Conservation (phyloP, 495 filamentous ascomycete species). For the Paragyromitra xinjiangensis region DNA sequence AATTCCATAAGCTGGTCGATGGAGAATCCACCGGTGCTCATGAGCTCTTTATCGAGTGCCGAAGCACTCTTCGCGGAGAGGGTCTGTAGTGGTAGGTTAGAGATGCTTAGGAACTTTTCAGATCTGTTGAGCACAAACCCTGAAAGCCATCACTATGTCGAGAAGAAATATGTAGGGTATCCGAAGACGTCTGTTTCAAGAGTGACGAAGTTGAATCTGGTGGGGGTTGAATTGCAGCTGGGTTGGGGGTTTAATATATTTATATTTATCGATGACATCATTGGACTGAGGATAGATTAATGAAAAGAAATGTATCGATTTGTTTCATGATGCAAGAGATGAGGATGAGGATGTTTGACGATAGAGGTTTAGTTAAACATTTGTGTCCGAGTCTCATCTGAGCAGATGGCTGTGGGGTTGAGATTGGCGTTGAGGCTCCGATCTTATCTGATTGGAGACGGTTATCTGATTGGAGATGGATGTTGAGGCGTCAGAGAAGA, state of each 20-base stretch:
- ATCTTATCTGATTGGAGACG: not conserved
- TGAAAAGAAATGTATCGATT: not conserved
- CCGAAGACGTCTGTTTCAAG: too few species aligned
- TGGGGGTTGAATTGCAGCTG: not conserved
- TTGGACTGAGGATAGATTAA: not conserved
- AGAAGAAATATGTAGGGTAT: too few species aligned
- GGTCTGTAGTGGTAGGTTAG: conserved; percentile 65
- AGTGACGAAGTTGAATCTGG: too few species aligned
- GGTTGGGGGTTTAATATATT: not conserved
- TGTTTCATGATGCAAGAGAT: not conserved
- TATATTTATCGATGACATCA: not conserved
- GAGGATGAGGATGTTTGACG: not conserved
- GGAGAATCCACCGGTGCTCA: conserved; percentile 90
- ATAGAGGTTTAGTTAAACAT: not conserved
- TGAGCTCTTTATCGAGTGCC: conserved; percentile 89
- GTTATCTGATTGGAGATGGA: not conserved
- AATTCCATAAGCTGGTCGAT: conserved; percentile 98
- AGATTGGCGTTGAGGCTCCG: not conserved
- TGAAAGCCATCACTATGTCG: conserved; percentile 19
- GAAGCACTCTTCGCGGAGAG: conserved; percentile 86
- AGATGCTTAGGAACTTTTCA: too few species aligned
- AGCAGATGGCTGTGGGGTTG: not conserved
- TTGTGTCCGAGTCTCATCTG: not conserved
- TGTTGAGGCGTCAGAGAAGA: not conserved
- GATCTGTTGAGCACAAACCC: not conserved